These are phyloP conservation scores for Medakamo hakoo DNA, from an alignment of 139 green algal species.

Conservation along the genomic window DNA sequence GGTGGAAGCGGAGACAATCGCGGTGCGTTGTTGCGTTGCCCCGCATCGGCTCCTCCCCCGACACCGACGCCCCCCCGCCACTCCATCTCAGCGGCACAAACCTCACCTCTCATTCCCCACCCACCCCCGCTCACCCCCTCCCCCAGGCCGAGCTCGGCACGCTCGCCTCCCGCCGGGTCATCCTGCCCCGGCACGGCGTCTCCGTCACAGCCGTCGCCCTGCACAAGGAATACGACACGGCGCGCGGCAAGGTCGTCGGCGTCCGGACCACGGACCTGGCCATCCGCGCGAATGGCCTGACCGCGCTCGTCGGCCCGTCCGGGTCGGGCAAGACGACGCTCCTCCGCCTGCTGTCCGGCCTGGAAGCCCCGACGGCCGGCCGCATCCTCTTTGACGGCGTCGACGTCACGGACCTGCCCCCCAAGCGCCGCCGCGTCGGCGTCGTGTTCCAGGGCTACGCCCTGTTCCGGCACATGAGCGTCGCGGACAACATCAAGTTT, in stretches of 20 bases:
- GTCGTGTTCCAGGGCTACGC: conserved; percentile 81
- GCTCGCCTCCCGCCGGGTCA: background rate
- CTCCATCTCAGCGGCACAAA: too few relatives aligned
- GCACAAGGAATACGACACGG: background rate
- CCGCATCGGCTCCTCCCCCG: too few relatives aligned
- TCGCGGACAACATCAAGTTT: conserved; percentile 79
- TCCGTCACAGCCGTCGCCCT: background rate
- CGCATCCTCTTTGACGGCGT: conserved; percentile 56
- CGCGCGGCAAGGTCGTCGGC: background rate
- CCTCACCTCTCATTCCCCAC: too few relatives aligned
- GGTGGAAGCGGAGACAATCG: too few relatives aligned
- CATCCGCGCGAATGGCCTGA: conserved; percentile 9
- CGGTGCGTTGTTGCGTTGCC: too few relatives aligned
- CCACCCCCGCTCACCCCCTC: background rate
- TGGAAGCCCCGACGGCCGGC: conserved; percentile 50
- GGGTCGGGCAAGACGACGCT: conserved; percentile 72
- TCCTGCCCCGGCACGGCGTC: background rate
- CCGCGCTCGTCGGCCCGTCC: conserved; percentile 57
- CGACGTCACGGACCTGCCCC: conserved; percentile 24
- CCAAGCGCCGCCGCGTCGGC: conserved; percentile 43
- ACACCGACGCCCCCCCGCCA: too few relatives aligned
- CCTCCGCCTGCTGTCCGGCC: conserved; percentile 61
- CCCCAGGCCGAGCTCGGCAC: background rate
- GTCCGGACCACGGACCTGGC: background rate
- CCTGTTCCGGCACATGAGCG: conserved; percentile 82